Evolutionary conservation across 1,139 yeast genomes (phyloP).

Genomic region (Schizosaccharomyces versatilis): DNA sequence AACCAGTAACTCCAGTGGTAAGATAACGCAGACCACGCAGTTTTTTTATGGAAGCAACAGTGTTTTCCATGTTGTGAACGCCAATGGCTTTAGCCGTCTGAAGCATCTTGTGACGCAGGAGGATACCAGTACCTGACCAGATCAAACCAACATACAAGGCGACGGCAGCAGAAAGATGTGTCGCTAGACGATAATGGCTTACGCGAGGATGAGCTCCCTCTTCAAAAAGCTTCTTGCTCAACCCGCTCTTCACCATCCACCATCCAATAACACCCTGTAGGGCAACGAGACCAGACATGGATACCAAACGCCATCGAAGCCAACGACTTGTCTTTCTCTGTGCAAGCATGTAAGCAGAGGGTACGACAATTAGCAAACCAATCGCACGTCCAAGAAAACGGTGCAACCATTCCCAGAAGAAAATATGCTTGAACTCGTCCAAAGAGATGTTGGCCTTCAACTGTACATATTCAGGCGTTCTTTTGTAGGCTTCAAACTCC

Average conservation of each 20-base stretch:
- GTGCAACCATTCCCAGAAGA: conserved; percentile 95
- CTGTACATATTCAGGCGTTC: conserved; percentile 77
- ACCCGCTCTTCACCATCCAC: conserved; percentile 99
- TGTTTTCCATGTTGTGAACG: not conserved
- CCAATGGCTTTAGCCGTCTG: not conserved
- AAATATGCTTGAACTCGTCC: conserved; percentile 87
- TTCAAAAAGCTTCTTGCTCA: conserved; percentile 56
- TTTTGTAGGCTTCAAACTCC: conserved; percentile 61
- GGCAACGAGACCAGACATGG: conserved; percentile 58
- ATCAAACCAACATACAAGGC: conserved; percentile 69
- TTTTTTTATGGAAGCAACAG: not conserved
- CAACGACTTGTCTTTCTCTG: conserved; percentile 44
- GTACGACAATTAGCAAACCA: conserved; percentile 61
- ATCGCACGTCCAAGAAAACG: conserved; percentile 78
- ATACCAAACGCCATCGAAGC: conserved; percentile 34
- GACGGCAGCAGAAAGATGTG: conserved; percentile 89
- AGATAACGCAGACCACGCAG: conserved; percentile 2
- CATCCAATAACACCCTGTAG: conserved; percentile 92
- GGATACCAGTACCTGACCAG: conserved; percentile 67
- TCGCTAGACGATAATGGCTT: conserved; percentile 79
- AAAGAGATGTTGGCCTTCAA: conserved; percentile 74
- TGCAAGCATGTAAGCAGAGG: conserved; percentile 62
- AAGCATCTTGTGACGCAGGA: conserved; percentile 21
- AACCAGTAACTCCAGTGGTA: conserved; percentile 4
- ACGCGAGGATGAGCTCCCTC: conserved; percentile 79